These are phyloP conservation scores for Penicillium egyptiacum DNA, from an alignment of 495 filamentous ascomycete species.

Conservation along the genomic window DNA sequence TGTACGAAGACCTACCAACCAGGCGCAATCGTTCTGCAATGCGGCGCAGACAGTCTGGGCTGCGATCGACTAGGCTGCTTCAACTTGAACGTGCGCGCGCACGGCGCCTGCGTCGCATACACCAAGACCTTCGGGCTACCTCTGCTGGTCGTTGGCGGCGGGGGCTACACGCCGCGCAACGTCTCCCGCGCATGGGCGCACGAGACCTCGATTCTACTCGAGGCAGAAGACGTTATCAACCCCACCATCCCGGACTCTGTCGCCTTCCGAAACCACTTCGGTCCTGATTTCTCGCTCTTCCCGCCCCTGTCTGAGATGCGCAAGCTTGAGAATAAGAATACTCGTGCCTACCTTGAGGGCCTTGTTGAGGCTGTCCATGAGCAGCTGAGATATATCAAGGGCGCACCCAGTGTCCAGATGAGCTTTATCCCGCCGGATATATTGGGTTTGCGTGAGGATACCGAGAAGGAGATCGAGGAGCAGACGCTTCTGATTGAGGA, in stretches of 20 bases:
- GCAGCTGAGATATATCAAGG: conserved; percentile 80
- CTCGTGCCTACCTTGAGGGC: conserved; percentile 68
- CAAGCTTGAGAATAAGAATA: conserved; percentile 75
- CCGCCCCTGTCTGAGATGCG: conserved; percentile 70
- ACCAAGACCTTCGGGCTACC: conserved; percentile 77
- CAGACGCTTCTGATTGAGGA: conserved; percentile 63
- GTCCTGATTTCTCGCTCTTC: conserved; percentile 74
- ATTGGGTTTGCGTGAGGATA: conserved; percentile 68
- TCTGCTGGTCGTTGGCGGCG: conserved; percentile 87
- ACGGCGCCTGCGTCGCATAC: conserved; percentile 86
- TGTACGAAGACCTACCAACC: conserved; percentile 77
- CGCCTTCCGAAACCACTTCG: conserved; percentile 78
- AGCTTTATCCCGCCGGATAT: conserved; percentile 78
- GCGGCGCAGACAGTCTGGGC: conserved; percentile 91
- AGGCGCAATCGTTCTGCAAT: conserved; percentile 89
- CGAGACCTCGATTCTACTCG: conserved; percentile 89
- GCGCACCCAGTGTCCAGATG: conserved; percentile 85
- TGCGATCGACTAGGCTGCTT: conserved; percentile 93
- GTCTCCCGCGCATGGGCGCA: conserved; percentile 95
- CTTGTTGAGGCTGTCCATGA: conserved; percentile 74
- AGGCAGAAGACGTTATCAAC: conserved; percentile 67
- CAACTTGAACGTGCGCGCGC: conserved; percentile 92
- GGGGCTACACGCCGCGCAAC: conserved; percentile 96
- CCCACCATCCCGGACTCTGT: conserved; percentile 69
- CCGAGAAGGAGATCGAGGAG: conserved; percentile 75